Evolutionary conservation across 495 filamentous ascomycete genomes (phyloP).

Genomic region (Saxispiralis lemnorum): DNA sequence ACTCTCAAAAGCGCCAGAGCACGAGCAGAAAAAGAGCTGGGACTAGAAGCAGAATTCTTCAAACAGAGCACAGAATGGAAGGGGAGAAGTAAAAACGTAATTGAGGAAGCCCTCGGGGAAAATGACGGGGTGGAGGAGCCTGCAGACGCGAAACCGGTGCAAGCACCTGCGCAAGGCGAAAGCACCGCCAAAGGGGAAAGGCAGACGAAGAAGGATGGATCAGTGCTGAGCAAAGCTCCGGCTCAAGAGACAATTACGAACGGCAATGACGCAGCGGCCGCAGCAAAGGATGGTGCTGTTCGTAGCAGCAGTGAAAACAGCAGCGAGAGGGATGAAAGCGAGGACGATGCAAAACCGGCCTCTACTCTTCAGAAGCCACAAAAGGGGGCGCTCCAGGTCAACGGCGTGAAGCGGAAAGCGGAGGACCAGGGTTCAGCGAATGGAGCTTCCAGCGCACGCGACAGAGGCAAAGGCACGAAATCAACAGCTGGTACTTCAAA

Average conservation of each 20-base stretch:
- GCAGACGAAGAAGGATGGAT: not conserved
- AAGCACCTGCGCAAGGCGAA: not conserved
- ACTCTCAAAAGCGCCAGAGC: not conserved
- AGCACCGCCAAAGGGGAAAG: not conserved
- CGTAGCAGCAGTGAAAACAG: not conserved
- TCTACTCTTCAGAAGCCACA: not conserved
- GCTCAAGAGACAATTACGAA: not conserved
- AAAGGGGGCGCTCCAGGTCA: constrained; percentile 1
- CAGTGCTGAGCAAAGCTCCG: no score
- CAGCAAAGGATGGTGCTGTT: not conserved
- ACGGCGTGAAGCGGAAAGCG: constrained; percentile 10
- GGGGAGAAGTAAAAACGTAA: not conserved
- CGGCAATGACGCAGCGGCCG: not conserved
- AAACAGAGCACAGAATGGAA: constrained; percentile 1
- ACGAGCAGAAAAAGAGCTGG: not conserved
- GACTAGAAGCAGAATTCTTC: not conserved
- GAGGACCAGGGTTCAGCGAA: constrained; percentile 1
- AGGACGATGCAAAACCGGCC: not conserved
- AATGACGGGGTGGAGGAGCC: not conserved
- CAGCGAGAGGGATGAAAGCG: not conserved
- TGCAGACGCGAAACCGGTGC: not conserved
- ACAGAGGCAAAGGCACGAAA: not conserved
- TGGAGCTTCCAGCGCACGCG: not conserved
- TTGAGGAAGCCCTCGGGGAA: not conserved
- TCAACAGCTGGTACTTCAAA: not conserved